Conservation (phyloP, 345 rosid genomes). For the Citrus australasica region DNA sequence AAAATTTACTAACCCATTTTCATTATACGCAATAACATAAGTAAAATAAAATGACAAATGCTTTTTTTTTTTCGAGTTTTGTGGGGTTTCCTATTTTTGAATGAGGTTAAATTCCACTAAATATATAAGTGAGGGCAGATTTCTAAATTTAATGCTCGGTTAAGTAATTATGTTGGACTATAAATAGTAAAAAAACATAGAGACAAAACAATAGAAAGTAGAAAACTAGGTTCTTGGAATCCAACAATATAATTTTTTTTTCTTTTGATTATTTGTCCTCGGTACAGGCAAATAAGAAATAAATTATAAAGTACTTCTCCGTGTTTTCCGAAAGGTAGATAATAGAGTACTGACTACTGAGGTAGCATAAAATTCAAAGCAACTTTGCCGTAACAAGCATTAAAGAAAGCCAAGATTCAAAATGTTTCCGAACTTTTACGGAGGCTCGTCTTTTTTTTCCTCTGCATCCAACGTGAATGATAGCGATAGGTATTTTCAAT, state of each 20-base stretch:
- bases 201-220: not conserved
- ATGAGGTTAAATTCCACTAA: not conserved
- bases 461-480: not conserved
- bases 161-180: too few species aligned
- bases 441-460: too few species aligned
- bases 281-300: not conserved
- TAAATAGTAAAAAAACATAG: not conserved
- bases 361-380: not conserved
- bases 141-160: too few species aligned
- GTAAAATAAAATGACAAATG: too few species aligned
- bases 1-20: too few species aligned
- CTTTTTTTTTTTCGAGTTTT: too few species aligned
- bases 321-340: too few species aligned
- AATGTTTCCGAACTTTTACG: not conserved
- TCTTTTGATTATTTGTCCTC: not conserved
- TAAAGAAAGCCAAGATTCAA: slow-evolving; percentile 4
- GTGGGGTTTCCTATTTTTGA: too few species aligned
- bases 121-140: too few species aligned
- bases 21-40: too few species aligned
- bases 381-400: not conserved
- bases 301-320: not conserved
- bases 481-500: not conserved
- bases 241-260: too few species aligned
- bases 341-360: too few species aligned
- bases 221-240: not conserved